These are phyloP conservation scores for Aspergillus awamori DNA, from an alignment of 2,329 filamentous ascomycete species.

Conservation along the genomic window DNA sequence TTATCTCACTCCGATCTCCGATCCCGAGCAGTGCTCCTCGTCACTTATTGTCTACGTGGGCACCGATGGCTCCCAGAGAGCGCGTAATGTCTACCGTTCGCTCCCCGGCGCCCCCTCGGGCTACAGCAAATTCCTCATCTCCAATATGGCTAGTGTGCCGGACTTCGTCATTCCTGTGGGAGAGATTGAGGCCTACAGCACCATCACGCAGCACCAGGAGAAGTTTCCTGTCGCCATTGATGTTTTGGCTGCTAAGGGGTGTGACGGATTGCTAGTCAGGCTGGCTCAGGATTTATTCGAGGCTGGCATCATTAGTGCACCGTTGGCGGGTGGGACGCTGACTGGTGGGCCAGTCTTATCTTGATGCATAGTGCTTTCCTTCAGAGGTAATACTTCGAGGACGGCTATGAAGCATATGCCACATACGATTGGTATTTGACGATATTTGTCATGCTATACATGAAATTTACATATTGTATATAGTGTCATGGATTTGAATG, in stretches of 20 bases:
- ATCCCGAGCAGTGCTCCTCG: slow-evolving; percentile 7
- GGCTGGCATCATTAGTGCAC: slow-evolving; percentile 44
- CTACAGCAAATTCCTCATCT: slow-evolving; percentile 44
- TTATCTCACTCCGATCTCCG: slow-evolving; percentile 22
- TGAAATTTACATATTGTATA: background rate
- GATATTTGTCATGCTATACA: background rate
- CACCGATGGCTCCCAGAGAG: slow-evolving; percentile 43
- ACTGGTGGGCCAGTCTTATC: background rate
- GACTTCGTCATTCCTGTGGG: slow-evolving; percentile 51
- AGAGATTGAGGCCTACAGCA: slow-evolving; percentile 35
- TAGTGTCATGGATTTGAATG: background rate
- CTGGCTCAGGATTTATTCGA: slow-evolving; percentile 56
- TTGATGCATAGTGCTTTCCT: background rate
- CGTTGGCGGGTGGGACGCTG: slow-evolving; percentile 1
- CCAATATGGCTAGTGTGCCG: slow-evolving; percentile 39
- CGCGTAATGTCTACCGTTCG: slow-evolving; percentile 49
- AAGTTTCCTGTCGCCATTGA: slow-evolving; percentile 61
- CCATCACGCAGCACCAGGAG: slow-evolving; percentile 49
- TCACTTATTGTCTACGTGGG: slow-evolving; percentile 53
- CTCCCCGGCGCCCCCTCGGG: slow-evolving; percentile 52
- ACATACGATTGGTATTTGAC: background rate
- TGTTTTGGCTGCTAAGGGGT: slow-evolving; percentile 61
- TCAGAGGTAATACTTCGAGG: no score
- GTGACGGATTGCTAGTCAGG: slow-evolving; percentile 61
- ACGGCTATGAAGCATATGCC: no score